Base-by-base conservation (phyloP, 306 rosid genomes). In the Dalbergia cultrata region DNA sequence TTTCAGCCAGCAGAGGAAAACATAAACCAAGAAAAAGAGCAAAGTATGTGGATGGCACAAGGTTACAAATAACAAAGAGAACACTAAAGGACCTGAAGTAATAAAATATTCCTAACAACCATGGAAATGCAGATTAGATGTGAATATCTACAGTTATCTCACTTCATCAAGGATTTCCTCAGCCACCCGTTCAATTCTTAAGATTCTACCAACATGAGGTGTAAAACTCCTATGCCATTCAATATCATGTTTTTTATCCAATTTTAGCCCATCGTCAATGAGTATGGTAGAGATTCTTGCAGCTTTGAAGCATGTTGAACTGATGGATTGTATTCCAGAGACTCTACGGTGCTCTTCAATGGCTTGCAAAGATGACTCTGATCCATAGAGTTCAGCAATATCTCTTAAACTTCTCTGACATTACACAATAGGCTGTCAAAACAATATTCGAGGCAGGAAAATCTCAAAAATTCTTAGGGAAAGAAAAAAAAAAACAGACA, bases 381-480 rank as follows among this genome's bases (percentile, higher is more conserved):
- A 84, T 66, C 89, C 94, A 83, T 95, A 95, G 10, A 95, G 87
- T 82, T 87, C 93, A 57, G 90, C 90, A 35, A 93, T 44, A 53
- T 95, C 97, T 82, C 89, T 91, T 87, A 95, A 72, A 70, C 72
- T 93, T 82, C 99, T 91, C 99, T 95, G 94, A 62, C 41, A 79
- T 68, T 33, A 47, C 82, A 78, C 19, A 54, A 76, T 19, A 68
- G 9, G 33, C 17, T 19, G 58, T 78, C 70, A 78, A 21, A 70
- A 74, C 60, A 41, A 77, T 26, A 67, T 41, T 21, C 81, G 59
- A 67, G 8, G 57, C 26, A 72, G 41, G 41, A 26, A 76, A 39
- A 80, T 54, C 17, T 74, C 18, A 17, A 72, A 72, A 52, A 50
- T 9, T 67, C 65, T 34, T 9, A 11, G 33, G 22, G 12, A 49